These are phyloP conservation scores for Venturia oleaginea DNA, from an alignment of 2,329 filamentous ascomycete species.

Conservation along the genomic window DNA sequence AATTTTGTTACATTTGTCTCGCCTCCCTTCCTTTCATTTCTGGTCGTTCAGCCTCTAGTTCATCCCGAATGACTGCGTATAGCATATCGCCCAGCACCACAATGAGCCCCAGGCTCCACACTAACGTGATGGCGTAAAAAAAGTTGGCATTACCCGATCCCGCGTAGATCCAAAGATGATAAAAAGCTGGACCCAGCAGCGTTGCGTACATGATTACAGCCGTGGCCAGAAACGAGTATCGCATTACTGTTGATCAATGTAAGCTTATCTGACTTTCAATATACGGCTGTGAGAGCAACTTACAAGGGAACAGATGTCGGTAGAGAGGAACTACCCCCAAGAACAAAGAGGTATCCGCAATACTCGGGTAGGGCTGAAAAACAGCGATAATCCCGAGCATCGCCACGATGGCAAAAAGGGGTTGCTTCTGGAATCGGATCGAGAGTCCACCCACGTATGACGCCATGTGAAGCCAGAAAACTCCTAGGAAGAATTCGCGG, in stretches of 20 bases:
- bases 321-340: conserved; percentile 76
- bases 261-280: conserved; percentile 18
- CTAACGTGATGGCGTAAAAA: conserved; percentile 98
- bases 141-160: conserved; percentile 98
- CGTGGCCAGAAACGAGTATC: conserved; percentile 81
- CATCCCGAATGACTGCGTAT: conserved; percentile 82
- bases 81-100: conserved; percentile 79
- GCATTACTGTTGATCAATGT: conserved; percentile 54
- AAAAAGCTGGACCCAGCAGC: conserved; percentile 87
- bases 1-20: conserved; percentile 57
- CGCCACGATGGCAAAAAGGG: conserved; percentile 75
- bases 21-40: conserved; percentile 85
- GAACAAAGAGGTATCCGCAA: conserved; percentile 82
- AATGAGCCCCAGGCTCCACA: conserved; percentile 88
- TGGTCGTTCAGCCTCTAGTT: conserved; percentile 86
- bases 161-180: conserved; percentile 96
- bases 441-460: conserved; percentile 83
- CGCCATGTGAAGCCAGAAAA: conserved; percentile 93
- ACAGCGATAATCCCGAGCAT: conserved; percentile 83
- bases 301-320: conserved; percentile 78
- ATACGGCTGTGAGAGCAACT: conserved; percentile 26
- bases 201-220: conserved; percentile 79
- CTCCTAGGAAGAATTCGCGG: conserved; percentile 89
- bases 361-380: conserved; percentile 94
- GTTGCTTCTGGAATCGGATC: conserved; percentile 73